These are phyloP conservation scores for Nemania sp. DNA, from an alignment of 2,329 filamentous ascomycete species.

Conservation along the genomic window DNA sequence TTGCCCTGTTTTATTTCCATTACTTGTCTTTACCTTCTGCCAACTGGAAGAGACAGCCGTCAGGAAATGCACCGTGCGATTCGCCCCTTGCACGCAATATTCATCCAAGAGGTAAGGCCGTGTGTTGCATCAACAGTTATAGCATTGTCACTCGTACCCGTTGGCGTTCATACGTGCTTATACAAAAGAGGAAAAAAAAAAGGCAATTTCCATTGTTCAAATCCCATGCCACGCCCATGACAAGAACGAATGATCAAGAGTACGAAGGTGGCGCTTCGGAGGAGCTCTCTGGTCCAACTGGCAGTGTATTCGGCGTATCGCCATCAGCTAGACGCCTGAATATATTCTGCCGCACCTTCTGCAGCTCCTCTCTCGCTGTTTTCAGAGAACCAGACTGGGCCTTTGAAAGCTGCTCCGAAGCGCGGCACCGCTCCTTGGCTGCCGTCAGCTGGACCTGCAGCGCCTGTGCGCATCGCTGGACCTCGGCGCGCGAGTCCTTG, in stretches of 20 bases:
- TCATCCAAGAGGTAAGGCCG: no score
- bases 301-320: not conserved
- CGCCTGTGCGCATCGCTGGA: slow-evolving; percentile 42
- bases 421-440: slow-evolving; percentile 32
- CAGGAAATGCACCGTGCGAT: no score
- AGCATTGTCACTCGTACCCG: no score
- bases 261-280: not conserved
- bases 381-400: slow-evolving; percentile 41
- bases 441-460: slow-evolving; percentile 39
- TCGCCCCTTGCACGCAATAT: no score
- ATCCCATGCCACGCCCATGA: not conserved
- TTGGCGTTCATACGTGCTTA: not conserved
- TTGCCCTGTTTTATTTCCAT: no score
- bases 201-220: not conserved
- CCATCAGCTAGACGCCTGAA: slow-evolving; percentile 41
- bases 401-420: slow-evolving; percentile 40
- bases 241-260: not conserved
- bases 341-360: slow-evolving; percentile 49
- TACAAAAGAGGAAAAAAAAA: not conserved
- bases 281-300: not conserved
- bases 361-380: slow-evolving; percentile 45
- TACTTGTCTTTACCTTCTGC: no score
- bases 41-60: no score
- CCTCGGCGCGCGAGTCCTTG: slow-evolving; percentile 43
- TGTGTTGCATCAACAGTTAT: no score